These are phyloP conservation scores for Vaccinium corymbosum DNA, from an alignment of 148 eudicot genomes.

Conservation along the genomic window DNA sequence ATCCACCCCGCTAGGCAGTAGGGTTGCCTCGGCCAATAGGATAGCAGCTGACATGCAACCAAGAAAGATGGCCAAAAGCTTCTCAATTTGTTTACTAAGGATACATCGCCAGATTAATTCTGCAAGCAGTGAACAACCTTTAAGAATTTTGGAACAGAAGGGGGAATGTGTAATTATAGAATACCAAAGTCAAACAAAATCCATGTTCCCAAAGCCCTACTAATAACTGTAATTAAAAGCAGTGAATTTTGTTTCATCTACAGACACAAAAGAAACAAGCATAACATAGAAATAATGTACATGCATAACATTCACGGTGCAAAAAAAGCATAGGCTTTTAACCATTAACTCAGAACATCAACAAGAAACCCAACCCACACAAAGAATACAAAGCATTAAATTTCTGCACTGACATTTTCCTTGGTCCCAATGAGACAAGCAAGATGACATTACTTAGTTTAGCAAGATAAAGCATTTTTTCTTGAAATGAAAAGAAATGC, in stretches of 20 bases:
- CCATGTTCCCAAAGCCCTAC: not conserved
- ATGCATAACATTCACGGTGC: not conserved
- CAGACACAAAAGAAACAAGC: not conserved
- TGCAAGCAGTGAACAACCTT: constrained; percentile 28
- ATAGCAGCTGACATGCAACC: constrained; percentile 97
- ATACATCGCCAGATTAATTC: constrained; percentile 90
- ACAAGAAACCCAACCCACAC: no score
- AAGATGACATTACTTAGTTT: not conserved
- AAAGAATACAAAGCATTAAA: not conserved
- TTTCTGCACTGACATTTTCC: not conserved
- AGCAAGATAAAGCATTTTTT: not conserved
- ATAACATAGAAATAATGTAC: not conserved
- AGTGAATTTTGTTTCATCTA: not conserved
- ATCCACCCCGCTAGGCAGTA: constrained; percentile 76
- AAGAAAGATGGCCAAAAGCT: constrained; percentile 74
- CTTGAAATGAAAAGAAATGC: not conserved
- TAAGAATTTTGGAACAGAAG: not conserved
- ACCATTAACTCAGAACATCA: not conserved
- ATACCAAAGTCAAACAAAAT: not conserved
- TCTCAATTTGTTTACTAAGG: constrained; percentile 64
- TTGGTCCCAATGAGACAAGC: not conserved
- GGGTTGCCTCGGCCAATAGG: constrained; percentile 94
- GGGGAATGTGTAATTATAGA: not conserved
- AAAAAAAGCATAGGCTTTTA: not conserved
- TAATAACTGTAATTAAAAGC: not conserved